Evolutionary conservation across 164 flowering plant genomes (phyloP), one percentile per base, ranked within the genome.

Genomic region (Protea cynaroides): DNA sequence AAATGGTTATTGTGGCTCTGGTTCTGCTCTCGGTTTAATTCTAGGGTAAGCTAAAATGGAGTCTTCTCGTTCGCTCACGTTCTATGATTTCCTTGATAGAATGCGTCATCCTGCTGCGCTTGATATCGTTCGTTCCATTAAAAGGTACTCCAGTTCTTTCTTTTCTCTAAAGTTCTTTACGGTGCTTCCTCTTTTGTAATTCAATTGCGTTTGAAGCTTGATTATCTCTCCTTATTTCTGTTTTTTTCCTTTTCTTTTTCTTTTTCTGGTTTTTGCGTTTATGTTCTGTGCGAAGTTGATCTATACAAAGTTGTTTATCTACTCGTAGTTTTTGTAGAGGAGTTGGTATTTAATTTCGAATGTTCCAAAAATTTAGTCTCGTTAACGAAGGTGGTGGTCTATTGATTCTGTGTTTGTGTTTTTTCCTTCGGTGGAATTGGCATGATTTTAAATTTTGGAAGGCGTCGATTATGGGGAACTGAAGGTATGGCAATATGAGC

Each of bases 41-140:
- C n/a, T 15, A 49, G 52, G n/a, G 18, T 18, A 2, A 18, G 3
- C 2, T 15, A 2, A 29, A 15, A 49, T 58, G 40, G 61, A 58
- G 14, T 19, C 36, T 5, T 51, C 60, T 6, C 59, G 56, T 15
- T 60, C 75, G 15, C 46, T 71, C 1, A 25, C 63, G 0, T 81
- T 79, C 69, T 69, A 63, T 52, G 78, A 74, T 73, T 83, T 83
- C 57, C 80, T 81, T 2, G 79, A 78, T 54, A 65, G 83, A 40
- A 83, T 83, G 85, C 72, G 79, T 7, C 74, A 79, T 46, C 83
- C 82, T 10, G 73, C 82, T 65, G 71, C 85, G 21, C 64, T 80
- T 52, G 82, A 83, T 75, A 81, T 81, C 60, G 82, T 83, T 69
- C 80, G 83, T 36, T 76, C 82, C 68, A 79, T 81, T 69, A 79